Conservation (phyloP, 345 rosid genomes). For the Bruguiera sexangula region DNA sequence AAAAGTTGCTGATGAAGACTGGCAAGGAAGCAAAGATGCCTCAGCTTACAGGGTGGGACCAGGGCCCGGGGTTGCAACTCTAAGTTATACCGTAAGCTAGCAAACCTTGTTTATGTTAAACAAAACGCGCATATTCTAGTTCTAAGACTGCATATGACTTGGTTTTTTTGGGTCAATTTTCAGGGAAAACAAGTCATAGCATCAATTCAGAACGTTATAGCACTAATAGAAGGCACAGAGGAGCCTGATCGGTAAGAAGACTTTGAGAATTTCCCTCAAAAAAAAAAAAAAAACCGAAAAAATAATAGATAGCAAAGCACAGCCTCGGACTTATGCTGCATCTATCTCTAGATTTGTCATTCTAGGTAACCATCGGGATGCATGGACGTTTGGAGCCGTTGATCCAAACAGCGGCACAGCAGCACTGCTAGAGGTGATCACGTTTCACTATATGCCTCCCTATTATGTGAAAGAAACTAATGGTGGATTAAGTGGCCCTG, state of each 20-base stretch:
- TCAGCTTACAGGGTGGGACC: conserved; percentile 66
- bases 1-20: conserved; percentile 43
- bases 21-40: conserved; percentile 63
- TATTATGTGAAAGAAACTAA: background rate
- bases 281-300: background rate
- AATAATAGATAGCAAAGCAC: conserved; percentile 1
- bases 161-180: conserved; percentile 10
- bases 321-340: background rate
- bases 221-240: conserved; percentile 64
- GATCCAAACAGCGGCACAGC: conserved; percentile 93
- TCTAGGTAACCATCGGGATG: conserved; percentile 86
- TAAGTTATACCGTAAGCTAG: conserved; percentile 55
- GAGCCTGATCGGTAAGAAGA: conserved; percentile 77
- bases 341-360: conserved; percentile 49
- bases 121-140: background rate
- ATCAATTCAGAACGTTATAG: conserved; percentile 74
- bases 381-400: conserved; percentile 91
- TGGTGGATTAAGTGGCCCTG: background rate
- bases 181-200: conserved; percentile 64
- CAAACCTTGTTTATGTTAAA: conserved; percentile 5
- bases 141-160: background rate
- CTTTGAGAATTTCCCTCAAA: background rate
- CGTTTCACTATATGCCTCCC: background rate
- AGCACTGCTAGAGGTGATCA: conserved; percentile 62
- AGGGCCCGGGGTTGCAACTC: conserved; percentile 65